Evolutionary conservation across 768 basidiomycete species (phyloP).

Genomic region (Leccinum truebloodii): DNA sequence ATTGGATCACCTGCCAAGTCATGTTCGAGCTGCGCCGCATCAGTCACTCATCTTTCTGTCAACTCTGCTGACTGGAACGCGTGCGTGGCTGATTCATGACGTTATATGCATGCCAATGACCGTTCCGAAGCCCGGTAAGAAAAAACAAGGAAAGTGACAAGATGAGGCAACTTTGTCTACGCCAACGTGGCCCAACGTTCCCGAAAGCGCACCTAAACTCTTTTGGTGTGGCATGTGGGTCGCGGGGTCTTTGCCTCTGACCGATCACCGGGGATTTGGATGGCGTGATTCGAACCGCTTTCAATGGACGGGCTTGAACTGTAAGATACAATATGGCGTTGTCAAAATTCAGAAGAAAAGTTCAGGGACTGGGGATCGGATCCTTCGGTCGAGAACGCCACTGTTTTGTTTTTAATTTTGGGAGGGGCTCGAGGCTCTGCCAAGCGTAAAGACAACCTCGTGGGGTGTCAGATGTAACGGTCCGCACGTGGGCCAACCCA

Average conservation of each 20-base stretch:
- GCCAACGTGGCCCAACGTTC: not conserved
- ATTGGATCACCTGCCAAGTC: not conserved
- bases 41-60: not conserved
- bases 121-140: not conserved
- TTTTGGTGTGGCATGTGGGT: not conserved
- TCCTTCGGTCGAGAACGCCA: not conserved
- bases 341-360: not conserved
- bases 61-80: not conserved
- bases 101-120: not conserved
- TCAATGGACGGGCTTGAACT: not conserved
- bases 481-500: not conserved
- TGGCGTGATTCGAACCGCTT: not conserved
- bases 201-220: not conserved
- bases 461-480: conserved; percentile 15
- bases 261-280: not conserved
- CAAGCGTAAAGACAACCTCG: conserved; percentile 9
- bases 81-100: not conserved
- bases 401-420: not conserved
- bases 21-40: not conserved
- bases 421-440: not conserved
- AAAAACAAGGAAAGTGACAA: not conserved
- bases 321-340: not conserved
- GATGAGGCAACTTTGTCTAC: not conserved
- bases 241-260: not conserved
- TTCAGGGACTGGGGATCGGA: conserved; percentile 9